phyloP scores from a whole-genome alignment of 495 filamentous ascomycete species.

The Aspergillus nidulans region DNA sequence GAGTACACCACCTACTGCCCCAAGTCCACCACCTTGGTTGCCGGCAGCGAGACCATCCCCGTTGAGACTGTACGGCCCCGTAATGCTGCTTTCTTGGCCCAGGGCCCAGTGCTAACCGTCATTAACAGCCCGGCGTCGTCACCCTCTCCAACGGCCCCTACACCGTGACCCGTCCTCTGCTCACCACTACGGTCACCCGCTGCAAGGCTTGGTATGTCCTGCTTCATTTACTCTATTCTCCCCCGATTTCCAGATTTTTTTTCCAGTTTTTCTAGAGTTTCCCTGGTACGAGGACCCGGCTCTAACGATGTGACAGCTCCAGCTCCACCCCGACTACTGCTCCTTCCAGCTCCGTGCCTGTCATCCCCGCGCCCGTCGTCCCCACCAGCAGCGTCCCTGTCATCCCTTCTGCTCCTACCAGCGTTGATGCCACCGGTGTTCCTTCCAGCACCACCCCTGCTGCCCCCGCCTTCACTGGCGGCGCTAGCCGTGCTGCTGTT shows the following conservation, averaged over 20 bases:
- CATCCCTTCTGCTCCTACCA: slow-evolving; percentile 5
- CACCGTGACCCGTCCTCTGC: slow-evolving; percentile 68
- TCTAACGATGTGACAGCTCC: background rate
- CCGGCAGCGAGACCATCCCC: slow-evolving; percentile 70
- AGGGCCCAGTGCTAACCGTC: background rate
- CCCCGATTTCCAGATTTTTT: too few relatives aligned
- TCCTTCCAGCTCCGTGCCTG: slow-evolving; percentile 48
- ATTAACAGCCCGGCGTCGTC: slow-evolving; percentile 30
- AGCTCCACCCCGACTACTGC: slow-evolving; percentile 16
- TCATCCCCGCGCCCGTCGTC: slow-evolving; percentile 39
- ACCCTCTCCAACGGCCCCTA: slow-evolving; percentile 60
- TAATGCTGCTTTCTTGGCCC: background rate
- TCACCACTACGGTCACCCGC: slow-evolving; percentile 56
- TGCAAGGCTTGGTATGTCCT: slow-evolving; percentile 59
- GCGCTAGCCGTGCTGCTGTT: slow-evolving; percentile 39
- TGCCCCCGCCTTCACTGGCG: slow-evolving; percentile 44
- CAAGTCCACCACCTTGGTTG: slow-evolving; percentile 63
- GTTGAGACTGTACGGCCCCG: slow-evolving; percentile 59
- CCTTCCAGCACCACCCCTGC: slow-evolving; percentile 49
- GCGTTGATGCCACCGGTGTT: slow-evolving; percentile 27
- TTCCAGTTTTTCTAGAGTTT: too few relatives aligned
- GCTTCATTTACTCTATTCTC: background rate
- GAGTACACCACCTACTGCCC: slow-evolving; percentile 86
- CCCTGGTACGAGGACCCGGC: too few relatives aligned
- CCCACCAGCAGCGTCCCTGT: slow-evolving; percentile 9